phyloP scores from a whole-genome alignment of 371 early-diverging fungal genomes.

The Parasitella parasitica region DNA sequence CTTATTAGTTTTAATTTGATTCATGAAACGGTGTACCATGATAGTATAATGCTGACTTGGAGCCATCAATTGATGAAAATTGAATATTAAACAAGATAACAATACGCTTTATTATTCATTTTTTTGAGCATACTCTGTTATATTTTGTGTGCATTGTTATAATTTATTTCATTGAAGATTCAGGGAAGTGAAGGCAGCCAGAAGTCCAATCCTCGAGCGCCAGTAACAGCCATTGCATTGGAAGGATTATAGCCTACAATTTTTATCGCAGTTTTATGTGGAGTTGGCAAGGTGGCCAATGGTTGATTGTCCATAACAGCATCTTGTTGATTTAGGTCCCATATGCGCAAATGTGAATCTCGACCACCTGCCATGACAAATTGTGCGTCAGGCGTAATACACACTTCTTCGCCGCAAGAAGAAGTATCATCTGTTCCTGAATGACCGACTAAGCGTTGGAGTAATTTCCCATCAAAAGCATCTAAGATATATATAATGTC shows the following conservation, averaged over 20 bases:
- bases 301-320: conserved; percentile 12
- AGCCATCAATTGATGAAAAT: too few species aligned
- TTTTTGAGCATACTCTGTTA: too few species aligned
- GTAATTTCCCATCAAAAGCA: conserved; percentile 56
- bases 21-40: too few species aligned
- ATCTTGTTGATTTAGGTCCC: conserved; percentile 54
- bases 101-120: too few species aligned
- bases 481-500: conserved; percentile 73
- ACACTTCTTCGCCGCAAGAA: conserved; percentile 53
- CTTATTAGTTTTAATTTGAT: too few species aligned
- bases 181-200: conserved; percentile 28
- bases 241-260: conserved; percentile 72
- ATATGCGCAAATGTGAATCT: conserved; percentile 64
- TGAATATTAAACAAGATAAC: too few species aligned
- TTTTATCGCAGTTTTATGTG: conserved; percentile 44
- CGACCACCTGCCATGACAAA: conserved; percentile 72
- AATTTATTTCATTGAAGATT: too few species aligned
- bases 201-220: conserved; percentile 25
- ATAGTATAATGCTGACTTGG: too few species aligned
- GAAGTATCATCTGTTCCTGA: conserved; percentile 25
- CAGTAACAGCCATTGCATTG: conserved; percentile 69
- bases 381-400: conserved; percentile 78
- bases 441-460: conserved; percentile 57
- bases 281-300: conserved; percentile 27
- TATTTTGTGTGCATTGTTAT: too few species aligned